Conservation (phyloP, 2,329 filamentous ascomycete species). For the Stachybotrys echinatus region DNA sequence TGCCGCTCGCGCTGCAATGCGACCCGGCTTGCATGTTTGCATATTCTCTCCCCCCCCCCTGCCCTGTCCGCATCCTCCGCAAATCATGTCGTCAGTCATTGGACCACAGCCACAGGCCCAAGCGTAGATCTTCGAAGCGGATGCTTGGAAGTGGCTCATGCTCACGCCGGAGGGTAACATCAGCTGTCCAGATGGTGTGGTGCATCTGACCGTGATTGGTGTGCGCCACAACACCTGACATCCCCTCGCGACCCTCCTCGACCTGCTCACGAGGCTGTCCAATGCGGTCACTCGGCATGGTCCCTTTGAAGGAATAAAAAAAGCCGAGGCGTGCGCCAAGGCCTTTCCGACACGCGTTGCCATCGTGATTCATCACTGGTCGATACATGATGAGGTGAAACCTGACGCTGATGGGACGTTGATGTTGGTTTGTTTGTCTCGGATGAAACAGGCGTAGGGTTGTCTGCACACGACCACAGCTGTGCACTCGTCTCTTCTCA, state of each 20-base stretch:
- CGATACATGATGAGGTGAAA: not conserved
- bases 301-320: not conserved
- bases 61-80: not conserved
- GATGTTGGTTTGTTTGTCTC: not conserved
- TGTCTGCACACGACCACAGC: not conserved
- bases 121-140: not conserved
- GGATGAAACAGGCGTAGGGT: not conserved
- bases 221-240: conserved; percentile 32
- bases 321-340: not conserved
- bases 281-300: conserved; percentile 12
- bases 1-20: not conserved
- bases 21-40: not conserved
- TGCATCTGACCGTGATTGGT: conserved; percentile 25
- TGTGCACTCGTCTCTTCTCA: too few relatives aligned
- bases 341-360: not conserved
- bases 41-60: not conserved
- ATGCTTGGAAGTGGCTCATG: conserved; percentile 6
- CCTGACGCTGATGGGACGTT: not conserved
- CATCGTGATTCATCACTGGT: not conserved
- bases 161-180: conserved; percentile 6
- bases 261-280: conserved; percentile 24
- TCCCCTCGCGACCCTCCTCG: conserved; percentile 20
- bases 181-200: conserved; percentile 14
- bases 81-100: not conserved
- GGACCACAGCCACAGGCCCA: not conserved